Base-by-base conservation (phyloP, 2,329 filamentous ascomycete species). In the Lachnellula occidentalis region DNA sequence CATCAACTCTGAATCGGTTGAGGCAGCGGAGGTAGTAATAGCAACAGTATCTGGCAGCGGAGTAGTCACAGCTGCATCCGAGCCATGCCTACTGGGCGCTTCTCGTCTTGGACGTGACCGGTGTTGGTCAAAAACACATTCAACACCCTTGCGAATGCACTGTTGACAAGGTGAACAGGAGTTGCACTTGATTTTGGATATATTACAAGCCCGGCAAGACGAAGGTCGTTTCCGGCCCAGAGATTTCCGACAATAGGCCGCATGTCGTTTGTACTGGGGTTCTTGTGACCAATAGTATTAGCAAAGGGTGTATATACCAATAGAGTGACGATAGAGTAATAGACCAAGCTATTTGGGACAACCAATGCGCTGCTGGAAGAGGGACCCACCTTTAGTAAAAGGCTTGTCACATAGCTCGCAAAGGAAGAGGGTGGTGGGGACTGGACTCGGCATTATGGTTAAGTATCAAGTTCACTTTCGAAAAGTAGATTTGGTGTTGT, bases 1-100 rank as follows among this genome's bases (percentile, higher is more conserved):
- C 37, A 19, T n/a, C 17, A 19, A n/a, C 4, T n/a, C 37, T 41
- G 37, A 41, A 41, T 17, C 4, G 15, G 11, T n/a, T n/a, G 17
- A 41, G 17, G 37, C 7, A 8, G 37, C 37, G 27, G 27, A 31
- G 12, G 27, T 31, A 41, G 37, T 19, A 8, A 19, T 19, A 41
- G 15, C 15, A 41, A 41, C 37, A 19, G 37, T 34, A 77, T 76
- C 63, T 70, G 75, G 52, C 74, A 70, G 21, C 77, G 64, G 34
- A 77, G 61, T 60, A 50, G 46, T 19, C 39, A 31, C 14, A 19
- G 2, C 9, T 31, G 27, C 9, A 11, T 31, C 27, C 9, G 9
- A 31, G 1, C 34, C 37, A 41, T 45, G 8, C 37, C 17, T n/a
- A 19, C 37, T 19, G 17, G 37, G 2, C 7, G 8, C 27, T 3